Percentiles rank a stretch among this genome's conserved stretches.
These are phyloP conservation scores for Parmales sp. DNA, from an alignment of 108 stramenopile species.

Conservation along the genomic window DNA sequence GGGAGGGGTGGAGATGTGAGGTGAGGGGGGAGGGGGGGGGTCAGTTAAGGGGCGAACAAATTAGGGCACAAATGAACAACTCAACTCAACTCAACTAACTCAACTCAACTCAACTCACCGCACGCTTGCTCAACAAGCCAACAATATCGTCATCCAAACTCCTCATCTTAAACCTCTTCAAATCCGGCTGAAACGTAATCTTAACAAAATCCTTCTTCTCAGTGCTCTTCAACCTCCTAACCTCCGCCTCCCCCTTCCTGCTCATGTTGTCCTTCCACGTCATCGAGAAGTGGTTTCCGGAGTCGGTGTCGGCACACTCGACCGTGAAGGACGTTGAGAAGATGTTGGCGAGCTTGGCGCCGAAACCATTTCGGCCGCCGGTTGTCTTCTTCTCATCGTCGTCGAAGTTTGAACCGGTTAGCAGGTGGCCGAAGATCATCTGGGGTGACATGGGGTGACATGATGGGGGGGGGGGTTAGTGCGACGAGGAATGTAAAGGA, in stretches of 20 bases:
- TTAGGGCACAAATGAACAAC: no score
- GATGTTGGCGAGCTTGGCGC: conserved; percentile 98
- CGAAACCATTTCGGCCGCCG: conserved; percentile 98
- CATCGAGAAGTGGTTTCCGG: conserved; percentile 70
- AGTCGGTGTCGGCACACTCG: conserved; percentile 75
- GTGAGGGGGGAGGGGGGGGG: no score
- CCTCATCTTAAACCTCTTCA: conserved; percentile 83
- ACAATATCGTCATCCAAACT: conserved; percentile 80
- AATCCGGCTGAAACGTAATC: conserved; percentile 93
- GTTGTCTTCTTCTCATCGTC: conserved; percentile 83
- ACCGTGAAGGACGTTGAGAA: conserved; percentile 76
- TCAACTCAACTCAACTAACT: no score
- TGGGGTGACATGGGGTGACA: no score
- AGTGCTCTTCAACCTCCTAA: conserved; percentile 49
- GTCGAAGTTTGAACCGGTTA: conserved; percentile 96
- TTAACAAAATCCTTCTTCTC: conserved; percentile 89
- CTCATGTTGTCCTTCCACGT: conserved; percentile 86
- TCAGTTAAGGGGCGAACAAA: no score
- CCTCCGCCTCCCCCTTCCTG: conserved; percentile 43
- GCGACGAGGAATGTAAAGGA: no score
- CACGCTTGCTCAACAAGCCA: conserved; percentile 78
- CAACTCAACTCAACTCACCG: no score
- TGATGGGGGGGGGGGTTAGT: no score
- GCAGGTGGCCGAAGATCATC: conserved; percentile 93
- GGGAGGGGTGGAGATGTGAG: no score